These are phyloP conservation scores for Boletus reticuloceps DNA, from an alignment of 768 basidiomycete genomes.

Conservation along the genomic window DNA sequence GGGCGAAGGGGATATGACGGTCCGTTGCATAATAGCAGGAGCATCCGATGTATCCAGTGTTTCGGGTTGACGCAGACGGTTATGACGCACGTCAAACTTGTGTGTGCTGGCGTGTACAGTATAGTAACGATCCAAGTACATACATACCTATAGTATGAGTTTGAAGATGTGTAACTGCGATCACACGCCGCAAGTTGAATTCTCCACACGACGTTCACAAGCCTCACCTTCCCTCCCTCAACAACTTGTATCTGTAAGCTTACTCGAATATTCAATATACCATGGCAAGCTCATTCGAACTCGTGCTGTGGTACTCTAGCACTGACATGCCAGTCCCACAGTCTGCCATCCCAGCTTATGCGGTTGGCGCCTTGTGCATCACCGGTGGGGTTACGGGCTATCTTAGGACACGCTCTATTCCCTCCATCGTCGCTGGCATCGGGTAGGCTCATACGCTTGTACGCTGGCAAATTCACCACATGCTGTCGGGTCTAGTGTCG, in stretches of 20 bases:
- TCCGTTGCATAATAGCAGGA: too few species aligned
- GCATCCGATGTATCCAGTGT: too few species aligned
- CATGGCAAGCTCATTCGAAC: slow-evolving; percentile 28
- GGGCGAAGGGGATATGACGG: too few species aligned
- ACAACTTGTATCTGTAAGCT: slow-evolving; percentile 20
- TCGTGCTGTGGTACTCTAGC: background rate
- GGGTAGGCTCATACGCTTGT: slow-evolving; percentile 44
- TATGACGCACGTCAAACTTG: too few species aligned
- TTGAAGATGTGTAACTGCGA: background rate
- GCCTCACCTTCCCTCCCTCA: background rate
- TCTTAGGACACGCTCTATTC: slow-evolving; percentile 69
- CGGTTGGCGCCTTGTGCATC: slow-evolving; percentile 74
- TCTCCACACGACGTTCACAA: slow-evolving; percentile 1
- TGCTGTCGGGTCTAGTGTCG: slow-evolving; percentile 49
- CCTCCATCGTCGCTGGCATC: slow-evolving; percentile 80
- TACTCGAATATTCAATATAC: slow-evolving; percentile 10
- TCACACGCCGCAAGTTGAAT: slow-evolving; percentile 13
- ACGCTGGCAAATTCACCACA: background rate
- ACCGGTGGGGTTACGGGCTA: slow-evolving; percentile 76
- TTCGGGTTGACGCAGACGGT: too few species aligned
- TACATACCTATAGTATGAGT: too few species aligned
- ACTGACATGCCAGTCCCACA: slow-evolving; percentile 34
- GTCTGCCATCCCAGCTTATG: slow-evolving; percentile 81
- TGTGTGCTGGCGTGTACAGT: too few species aligned
- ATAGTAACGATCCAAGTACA: too few species aligned